phyloP scores from a whole-genome alignment of 78 protist species.

The Pelomyxa schiedti region DNA sequence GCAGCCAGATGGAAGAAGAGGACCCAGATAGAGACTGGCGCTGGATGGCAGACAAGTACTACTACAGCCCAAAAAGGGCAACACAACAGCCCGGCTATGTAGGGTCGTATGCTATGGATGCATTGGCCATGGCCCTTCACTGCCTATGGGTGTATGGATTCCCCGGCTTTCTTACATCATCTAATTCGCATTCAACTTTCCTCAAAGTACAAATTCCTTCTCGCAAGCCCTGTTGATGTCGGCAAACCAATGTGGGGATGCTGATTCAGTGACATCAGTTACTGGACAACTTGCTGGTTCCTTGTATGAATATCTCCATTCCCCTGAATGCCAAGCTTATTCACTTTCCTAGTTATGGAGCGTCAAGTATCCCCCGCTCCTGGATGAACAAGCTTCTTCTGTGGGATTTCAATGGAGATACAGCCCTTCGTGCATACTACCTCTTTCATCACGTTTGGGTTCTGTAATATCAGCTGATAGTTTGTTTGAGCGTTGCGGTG shows the following conservation, averaged over 20 bases:
- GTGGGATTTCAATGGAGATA: background rate
- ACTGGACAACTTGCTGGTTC: slow-evolving; percentile 10
- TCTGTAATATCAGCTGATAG: too few relatives aligned
- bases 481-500: too few relatives aligned
- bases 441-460: too few relatives aligned
- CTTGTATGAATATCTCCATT: too few relatives aligned
- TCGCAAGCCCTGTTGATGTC: background rate
- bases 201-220: too few relatives aligned
- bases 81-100: slow-evolving; percentile 23
- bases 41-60: slow-evolving; percentile 3
- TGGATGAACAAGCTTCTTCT: slow-evolving; percentile 6
- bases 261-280: background rate
- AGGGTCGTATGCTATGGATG: slow-evolving; percentile 42
- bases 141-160: slow-evolving; percentile 22
- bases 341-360: too few relatives aligned
- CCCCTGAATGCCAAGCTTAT: too few relatives aligned
- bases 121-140: slow-evolving; percentile 31
- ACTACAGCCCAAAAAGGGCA: slow-evolving; percentile 1
- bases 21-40: slow-evolving; percentile 7
- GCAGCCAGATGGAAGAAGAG: background rate
- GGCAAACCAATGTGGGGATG: slow-evolving; percentile 6
- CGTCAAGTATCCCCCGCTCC: background rate
- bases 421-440: background rate
- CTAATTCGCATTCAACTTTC: too few relatives aligned
- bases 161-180: too few relatives aligned